Conservation (phyloP, 2,329 filamentous ascomycete species). For the Neonectria coccinea region DNA sequence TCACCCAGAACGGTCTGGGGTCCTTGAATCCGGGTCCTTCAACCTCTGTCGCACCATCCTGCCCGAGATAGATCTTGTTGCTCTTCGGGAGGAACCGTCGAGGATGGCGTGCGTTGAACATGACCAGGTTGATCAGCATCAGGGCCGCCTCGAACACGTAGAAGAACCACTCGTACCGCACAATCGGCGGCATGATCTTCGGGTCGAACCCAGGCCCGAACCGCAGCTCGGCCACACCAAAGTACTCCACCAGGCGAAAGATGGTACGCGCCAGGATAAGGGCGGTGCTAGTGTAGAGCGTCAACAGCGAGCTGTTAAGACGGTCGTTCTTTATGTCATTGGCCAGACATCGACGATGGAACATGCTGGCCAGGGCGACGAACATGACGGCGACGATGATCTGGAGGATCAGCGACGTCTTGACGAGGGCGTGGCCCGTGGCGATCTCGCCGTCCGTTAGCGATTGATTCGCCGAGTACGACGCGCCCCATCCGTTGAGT, state of each 20-base stretch:
- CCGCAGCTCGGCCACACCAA: constrained; percentile 58
- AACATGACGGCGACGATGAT: constrained; percentile 64
- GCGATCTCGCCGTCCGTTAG: constrained; percentile 53
- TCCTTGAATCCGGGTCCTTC: constrained; percentile 63
- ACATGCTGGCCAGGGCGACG: constrained; percentile 58
- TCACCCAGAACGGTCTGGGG: constrained; percentile 56
- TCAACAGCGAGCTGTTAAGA: constrained; percentile 55
- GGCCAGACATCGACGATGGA: constrained; percentile 59
- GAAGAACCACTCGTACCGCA: constrained; percentile 71
- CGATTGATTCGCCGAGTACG: constrained; percentile 59
- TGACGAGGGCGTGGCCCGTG: constrained; percentile 59
- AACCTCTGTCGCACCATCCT: constrained; percentile 63
- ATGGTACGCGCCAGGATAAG: constrained; percentile 67
- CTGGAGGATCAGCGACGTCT: constrained; percentile 66
- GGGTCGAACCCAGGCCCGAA: constrained; percentile 54
- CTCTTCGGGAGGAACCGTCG: constrained; percentile 62
- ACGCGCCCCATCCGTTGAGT: constrained; percentile 60
- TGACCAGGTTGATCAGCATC: constrained; percentile 63
- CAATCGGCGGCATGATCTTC: constrained; percentile 54
- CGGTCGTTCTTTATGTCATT: constrained; percentile 51
- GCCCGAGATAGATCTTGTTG: constrained; percentile 62
- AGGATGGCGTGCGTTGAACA: constrained; percentile 65
- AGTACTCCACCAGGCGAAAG: constrained; percentile 71
- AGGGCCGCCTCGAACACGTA: constrained; percentile 67
- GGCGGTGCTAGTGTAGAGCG: constrained; percentile 62